These are phyloP conservation scores for Didymellaceae sp. DNA, from an alignment of 2,329 filamentous ascomycete genomes.

Conservation along the genomic window DNA sequence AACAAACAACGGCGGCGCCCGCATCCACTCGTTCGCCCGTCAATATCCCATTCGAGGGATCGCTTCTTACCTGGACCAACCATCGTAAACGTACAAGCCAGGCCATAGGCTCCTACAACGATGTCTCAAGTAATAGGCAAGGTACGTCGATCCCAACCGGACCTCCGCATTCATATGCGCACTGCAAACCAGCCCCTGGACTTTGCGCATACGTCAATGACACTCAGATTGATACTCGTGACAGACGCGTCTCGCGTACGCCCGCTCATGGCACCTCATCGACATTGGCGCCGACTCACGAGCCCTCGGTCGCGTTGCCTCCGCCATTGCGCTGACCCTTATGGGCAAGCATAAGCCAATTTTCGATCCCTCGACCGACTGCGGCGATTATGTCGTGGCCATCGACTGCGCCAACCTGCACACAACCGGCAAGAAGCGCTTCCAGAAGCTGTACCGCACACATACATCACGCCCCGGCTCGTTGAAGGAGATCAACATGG, in stretches of 20 bases:
- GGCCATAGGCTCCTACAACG: slow-evolving; percentile 39
- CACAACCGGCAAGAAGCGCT: slow-evolving; percentile 89
- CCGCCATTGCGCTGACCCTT: slow-evolving; percentile 81
- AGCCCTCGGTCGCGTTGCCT: slow-evolving; percentile 87
- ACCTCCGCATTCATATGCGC: slow-evolving; percentile 26
- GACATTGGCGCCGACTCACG: slow-evolving; percentile 71
- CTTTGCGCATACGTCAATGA: neutral
- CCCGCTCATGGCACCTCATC: slow-evolving; percentile 93
- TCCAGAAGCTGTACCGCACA: slow-evolving; percentile 94
- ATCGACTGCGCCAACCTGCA: slow-evolving; percentile 86
- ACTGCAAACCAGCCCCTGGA: neutral
- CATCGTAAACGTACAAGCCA: neutral
- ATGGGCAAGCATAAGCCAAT: slow-evolving; percentile 99
- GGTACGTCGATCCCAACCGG: slow-evolving; percentile 57
- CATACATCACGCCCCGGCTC: slow-evolving; percentile 91
- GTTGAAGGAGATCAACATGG: slow-evolving; percentile 90
- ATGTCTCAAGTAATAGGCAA: slow-evolving; percentile 84
- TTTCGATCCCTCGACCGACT: slow-evolving; percentile 96
- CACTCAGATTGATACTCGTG: slow-evolving; percentile 2
- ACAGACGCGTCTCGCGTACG: slow-evolving; percentile 95
- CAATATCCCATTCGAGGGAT: neutral
- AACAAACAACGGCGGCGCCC: slow-evolving; percentile 12
- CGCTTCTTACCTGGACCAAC: neutral
- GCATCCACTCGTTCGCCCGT: slow-evolving; percentile 1
- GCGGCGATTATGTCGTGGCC: slow-evolving; percentile 97